Base-by-base conservation (phyloP, 2,329 filamentous ascomycete genomes). In the Colletotrichum destructivum region DNA sequence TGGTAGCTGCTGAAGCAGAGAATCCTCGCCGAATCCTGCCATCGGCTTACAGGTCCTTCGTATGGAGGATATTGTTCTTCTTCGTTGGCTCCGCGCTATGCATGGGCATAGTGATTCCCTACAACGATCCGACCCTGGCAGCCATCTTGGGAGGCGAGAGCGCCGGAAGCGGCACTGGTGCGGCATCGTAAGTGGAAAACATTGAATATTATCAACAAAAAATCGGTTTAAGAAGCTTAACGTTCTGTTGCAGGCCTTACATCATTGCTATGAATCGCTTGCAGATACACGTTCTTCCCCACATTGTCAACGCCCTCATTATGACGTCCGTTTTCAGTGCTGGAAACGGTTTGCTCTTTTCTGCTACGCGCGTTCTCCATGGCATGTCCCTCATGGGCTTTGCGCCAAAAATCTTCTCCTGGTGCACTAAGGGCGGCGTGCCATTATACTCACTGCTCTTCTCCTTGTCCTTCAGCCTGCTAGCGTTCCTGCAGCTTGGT, bases 31-130 rank as follows among this genome's bases (percentile, higher is more conserved):
- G 81, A 13, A 88, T 89, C 59, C 88, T 95, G 80, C 92, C 92
- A 42, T 87, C 86, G 57, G 92, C 92, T 1, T 94, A 89, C 82
- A 93, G 93, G 76, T 91, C 90, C 0, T 91, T 94, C 8, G 94
- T 93, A 81, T 92, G 91, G 79, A 89, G 93, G 55, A 87, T 94
- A 61, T 91, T 89, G 2, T 81, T 90, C 18, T 94, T 94, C 82
- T 94, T 94, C 81, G 86, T 94, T 31, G 86, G 92, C 3, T 91
- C 92, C 6, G 89, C 91, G 2, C 83, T 95, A 1, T 87, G 86
- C 38, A 88, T 93, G 31, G 91, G 91, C 21, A 91, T 93, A 59
- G 80, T 93, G 57, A 85, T 94, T 60, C 86, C 92, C 4, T 91
- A 90, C 78, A 88, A 93, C 71, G 62, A 66, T 4, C 47, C 67